These are phyloP conservation scores for Bonia amplexicaulis DNA, from an alignment of 176 grass and related monocot species.

Conservation along the genomic window DNA sequence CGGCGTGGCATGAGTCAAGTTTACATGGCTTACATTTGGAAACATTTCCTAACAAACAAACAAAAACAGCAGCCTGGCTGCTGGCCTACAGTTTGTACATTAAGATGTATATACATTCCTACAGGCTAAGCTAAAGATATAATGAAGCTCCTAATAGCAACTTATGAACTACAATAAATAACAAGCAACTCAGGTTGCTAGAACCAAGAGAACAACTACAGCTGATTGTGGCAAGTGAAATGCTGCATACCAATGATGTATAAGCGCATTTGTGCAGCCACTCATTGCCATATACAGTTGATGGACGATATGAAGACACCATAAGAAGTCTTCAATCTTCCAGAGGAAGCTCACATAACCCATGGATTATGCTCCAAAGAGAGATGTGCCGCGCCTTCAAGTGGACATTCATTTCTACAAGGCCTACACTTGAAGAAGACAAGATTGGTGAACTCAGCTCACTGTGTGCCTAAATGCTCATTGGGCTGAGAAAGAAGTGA, in stretches of 20 bases:
- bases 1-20: neutral
- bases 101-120: neutral
- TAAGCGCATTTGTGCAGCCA: neutral
- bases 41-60: neutral
- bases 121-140: neutral
- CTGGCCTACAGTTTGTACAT: neutral
- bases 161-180: neutral
- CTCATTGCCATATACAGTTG: neutral
- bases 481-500: neutral
- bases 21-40: neutral
- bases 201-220: neutral
- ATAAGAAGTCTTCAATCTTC: neutral
- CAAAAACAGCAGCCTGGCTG: neutral
- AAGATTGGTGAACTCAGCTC: neutral
- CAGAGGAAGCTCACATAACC: neutral
- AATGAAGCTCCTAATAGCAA: neutral
- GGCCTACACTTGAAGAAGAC: neutral
- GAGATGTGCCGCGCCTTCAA: neutral
- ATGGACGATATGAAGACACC: neutral
- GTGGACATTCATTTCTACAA: slow-evolving; percentile 8
- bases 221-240: neutral
- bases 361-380: neutral
- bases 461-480: neutral
- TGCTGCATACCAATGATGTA: neutral
- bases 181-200: neutral